These are phyloP conservation scores for Penicillium desertorum DNA, from an alignment of 495 filamentous ascomycete species.

Conservation along the genomic window DNA sequence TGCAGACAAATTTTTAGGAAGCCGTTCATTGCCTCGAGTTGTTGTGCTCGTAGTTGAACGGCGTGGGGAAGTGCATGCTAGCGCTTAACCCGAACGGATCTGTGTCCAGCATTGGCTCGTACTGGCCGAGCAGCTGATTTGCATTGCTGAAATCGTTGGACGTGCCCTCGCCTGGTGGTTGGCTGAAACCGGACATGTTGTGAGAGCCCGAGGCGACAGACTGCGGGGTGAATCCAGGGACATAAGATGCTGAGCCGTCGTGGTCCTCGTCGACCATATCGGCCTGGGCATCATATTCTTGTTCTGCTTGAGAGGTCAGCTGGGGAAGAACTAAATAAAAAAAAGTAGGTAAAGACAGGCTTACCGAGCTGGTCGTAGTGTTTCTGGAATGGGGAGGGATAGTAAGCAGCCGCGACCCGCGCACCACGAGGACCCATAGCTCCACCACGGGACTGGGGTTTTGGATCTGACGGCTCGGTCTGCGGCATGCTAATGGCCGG, in stretches of 20 bases:
- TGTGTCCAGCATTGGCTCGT: conserved; percentile 78
- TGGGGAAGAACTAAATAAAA: not conserved
- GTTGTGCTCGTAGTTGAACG: conserved; percentile 73
- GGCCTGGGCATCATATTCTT: conserved; percentile 96
- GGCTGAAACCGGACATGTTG: conserved; percentile 37
- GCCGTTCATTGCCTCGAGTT: conserved; percentile 38
- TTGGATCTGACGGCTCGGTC: conserved; percentile 39
- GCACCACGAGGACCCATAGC: conserved; percentile 33
- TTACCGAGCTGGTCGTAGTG: conserved; percentile 98
- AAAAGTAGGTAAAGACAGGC: conserved; percentile 30
- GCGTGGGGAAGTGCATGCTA: conserved; percentile 91
- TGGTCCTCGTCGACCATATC: conserved; percentile 89
- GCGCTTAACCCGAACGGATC: conserved; percentile 89
- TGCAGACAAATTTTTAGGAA: conserved; percentile 4
- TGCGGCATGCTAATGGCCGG: conserved; percentile 45
- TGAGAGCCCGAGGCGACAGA: conserved; percentile 46
- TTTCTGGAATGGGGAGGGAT: conserved; percentile 83
- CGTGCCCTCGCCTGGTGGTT: conserved; percentile 38
- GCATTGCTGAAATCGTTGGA: conserved; percentile 51
- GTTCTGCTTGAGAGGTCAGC: conserved; percentile 63
- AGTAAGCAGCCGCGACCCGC: conserved; percentile 56
- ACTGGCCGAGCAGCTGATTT: conserved; percentile 71
- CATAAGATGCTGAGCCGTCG: conserved; percentile 69
- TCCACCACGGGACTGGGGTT: conserved; percentile 25
- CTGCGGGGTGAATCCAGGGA: conserved; percentile 53